Evolutionary conservation across 108 stramenopile genomes (phyloP).

Genomic region (Fragilaria crotonensis): DNA sequence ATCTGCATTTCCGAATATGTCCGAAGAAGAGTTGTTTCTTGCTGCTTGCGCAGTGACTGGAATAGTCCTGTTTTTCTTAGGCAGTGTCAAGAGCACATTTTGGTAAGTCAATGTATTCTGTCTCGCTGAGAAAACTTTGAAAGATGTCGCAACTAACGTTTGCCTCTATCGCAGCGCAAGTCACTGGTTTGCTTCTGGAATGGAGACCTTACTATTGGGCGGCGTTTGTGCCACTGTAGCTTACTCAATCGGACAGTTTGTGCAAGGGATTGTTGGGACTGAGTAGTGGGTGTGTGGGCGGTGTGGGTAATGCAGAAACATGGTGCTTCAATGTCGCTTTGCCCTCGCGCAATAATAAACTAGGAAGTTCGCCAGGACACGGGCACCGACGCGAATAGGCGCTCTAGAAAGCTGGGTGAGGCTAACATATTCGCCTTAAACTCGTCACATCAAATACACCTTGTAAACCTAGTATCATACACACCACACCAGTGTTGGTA

Average conservation of each 20-base stretch:
- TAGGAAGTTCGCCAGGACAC: too few relatives aligned
- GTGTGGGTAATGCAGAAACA: too few relatives aligned
- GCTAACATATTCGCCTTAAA: too few relatives aligned
- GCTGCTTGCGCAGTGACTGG: constrained; percentile 80
- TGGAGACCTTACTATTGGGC: constrained; percentile 89
- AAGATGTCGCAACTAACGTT: too few relatives aligned
- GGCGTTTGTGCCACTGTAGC: constrained; percentile 91
- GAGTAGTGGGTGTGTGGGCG: too few relatives aligned
- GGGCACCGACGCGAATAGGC: too few relatives aligned
- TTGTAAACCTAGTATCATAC: too few relatives aligned
- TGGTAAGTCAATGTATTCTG: constrained; percentile 32
- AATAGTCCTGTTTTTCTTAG: constrained; percentile 76
- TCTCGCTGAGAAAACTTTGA: background rate
- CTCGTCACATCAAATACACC: too few relatives aligned
- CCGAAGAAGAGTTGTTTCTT: constrained; percentile 47
- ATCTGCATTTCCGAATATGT: constrained; percentile 36
- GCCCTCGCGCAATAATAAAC: too few relatives aligned
- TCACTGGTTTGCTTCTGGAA: constrained; percentile 70
- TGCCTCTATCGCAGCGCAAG: constrained; percentile 33
- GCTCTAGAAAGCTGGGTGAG: too few relatives aligned
- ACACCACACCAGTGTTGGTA: too few relatives aligned
- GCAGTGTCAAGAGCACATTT: constrained; percentile 89
- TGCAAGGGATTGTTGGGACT: constrained; percentile 21
- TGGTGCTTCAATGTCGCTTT: too few relatives aligned
- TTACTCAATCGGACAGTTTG: constrained; percentile 86